Evolutionary conservation across 2,329 filamentous ascomycete genomes (phyloP).

Genomic region (Beauveria pseudobassiana): DNA sequence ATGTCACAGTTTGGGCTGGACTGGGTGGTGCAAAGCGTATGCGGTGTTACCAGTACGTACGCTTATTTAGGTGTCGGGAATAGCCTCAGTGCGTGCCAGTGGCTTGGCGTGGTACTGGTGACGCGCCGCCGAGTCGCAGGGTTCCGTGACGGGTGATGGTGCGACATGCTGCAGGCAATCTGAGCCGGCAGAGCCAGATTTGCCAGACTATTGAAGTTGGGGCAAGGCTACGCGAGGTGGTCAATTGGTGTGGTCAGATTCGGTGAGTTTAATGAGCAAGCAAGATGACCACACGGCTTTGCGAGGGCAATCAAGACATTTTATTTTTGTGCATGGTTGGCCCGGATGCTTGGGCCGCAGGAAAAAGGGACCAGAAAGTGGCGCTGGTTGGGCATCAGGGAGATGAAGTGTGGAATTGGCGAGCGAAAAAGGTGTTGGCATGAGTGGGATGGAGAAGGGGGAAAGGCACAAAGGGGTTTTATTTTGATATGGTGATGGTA

Average conservation of each 20-base stretch:
- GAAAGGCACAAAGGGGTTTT: neutral
- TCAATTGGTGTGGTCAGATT: neutral
- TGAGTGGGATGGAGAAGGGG: neutral
- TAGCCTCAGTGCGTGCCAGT: neutral
- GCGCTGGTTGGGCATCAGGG: slow-evolving; percentile 6
- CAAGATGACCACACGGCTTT: neutral
- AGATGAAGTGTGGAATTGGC: slow-evolving; percentile 1
- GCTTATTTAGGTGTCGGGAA: neutral
- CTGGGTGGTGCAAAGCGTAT: neutral
- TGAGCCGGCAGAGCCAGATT: neutral
- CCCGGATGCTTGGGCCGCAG: slow-evolving; percentile 2
- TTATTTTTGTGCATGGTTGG: neutral
- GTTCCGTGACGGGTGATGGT: neutral
- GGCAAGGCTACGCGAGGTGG: neutral
- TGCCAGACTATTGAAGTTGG: neutral
- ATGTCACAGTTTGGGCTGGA: neutral
- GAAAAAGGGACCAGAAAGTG: neutral
- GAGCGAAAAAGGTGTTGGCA: neutral
- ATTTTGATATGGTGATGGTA: neutral
- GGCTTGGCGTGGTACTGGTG: neutral
- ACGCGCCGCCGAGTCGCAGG: neutral
- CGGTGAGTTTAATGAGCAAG: neutral
- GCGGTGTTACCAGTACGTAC: neutral
- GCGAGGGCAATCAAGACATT: neutral
- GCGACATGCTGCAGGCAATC: neutral